phyloP scores from a whole-genome alignment of 768 basidiomycete species.

The Pholiota microspora region DNA sequence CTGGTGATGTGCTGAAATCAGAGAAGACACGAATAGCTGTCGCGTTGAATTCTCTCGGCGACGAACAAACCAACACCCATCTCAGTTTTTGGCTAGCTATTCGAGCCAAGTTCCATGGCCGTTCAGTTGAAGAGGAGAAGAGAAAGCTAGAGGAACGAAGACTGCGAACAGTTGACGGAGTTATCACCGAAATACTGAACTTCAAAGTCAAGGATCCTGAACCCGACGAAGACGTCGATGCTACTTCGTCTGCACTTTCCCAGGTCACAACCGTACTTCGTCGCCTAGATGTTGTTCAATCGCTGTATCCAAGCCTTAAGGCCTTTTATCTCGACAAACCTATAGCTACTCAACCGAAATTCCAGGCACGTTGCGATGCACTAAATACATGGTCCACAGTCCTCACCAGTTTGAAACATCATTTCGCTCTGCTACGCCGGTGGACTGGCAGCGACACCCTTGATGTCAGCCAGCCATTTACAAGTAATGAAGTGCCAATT shows the following conservation, averaged over 20 bases:
- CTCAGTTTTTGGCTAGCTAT: constrained; percentile 87
- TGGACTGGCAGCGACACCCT: constrained; percentile 95
- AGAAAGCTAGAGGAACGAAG: constrained; percentile 81
- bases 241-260: constrained; percentile 47
- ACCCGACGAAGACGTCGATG: constrained; percentile 31
- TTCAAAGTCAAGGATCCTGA: constrained; percentile 58
- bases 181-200: constrained; percentile 78
- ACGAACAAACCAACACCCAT: constrained; percentile 67
- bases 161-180: constrained; percentile 73
- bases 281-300: constrained; percentile 78
- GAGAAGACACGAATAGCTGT: constrained; percentile 92
- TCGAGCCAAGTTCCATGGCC: constrained; percentile 79
- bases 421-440: constrained; percentile 75
- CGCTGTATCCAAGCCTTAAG: constrained; percentile 82
- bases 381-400: constrained; percentile 93
- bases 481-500: constrained; percentile 57
- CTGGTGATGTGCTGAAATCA: constrained; percentile 91
- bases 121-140: constrained; percentile 80
- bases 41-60: constrained; percentile 65
- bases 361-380: constrained; percentile 84
- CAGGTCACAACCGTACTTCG: constrained; percentile 66
- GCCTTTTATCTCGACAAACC: constrained; percentile 81
- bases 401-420: constrained; percentile 77
- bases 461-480: constrained; percentile 81
- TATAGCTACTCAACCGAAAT: constrained; percentile 57